Conservation (phyloP, 2,329 filamentous ascomycete genomes). For the Chrysosporium keratinophilum region DNA sequence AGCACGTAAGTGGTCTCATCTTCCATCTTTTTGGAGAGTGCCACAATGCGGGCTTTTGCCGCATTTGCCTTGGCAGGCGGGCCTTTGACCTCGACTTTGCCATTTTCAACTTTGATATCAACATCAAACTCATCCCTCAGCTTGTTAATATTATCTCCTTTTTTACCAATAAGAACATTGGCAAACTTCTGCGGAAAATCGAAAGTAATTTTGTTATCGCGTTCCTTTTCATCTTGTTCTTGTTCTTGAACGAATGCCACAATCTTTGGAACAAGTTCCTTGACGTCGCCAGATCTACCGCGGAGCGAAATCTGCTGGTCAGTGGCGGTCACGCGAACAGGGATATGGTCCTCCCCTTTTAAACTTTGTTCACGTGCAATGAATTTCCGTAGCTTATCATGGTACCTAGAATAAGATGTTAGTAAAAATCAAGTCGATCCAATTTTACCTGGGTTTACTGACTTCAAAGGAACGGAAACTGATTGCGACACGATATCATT, state of each 20-base stretch:
- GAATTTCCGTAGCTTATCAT: slow-evolving; percentile 53
- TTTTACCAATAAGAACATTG: slow-evolving; percentile 65
- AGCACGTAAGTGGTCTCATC: slow-evolving; percentile 81
- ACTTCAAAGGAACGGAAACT: slow-evolving; percentile 46
- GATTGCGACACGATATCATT: slow-evolving; percentile 45
- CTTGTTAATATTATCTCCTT: slow-evolving; percentile 59
- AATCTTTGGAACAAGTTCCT: slow-evolving; percentile 62
- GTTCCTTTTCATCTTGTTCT: slow-evolving; percentile 85
- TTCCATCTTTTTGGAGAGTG: slow-evolving; percentile 69
- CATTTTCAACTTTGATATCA: slow-evolving; percentile 80
- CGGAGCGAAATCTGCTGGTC: slow-evolving; percentile 56
- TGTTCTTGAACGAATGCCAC: slow-evolving; percentile 73
- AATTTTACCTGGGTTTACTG: slow-evolving; percentile 13
- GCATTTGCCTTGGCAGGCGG: slow-evolving; percentile 88
- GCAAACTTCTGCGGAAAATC: slow-evolving; percentile 93
- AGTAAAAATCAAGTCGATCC: not conserved
- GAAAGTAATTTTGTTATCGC: slow-evolving; percentile 73
- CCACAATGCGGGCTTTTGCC: slow-evolving; percentile 70
- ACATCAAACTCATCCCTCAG: slow-evolving; percentile 60
- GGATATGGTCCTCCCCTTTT: slow-evolving; percentile 42
- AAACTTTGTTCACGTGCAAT: slow-evolving; percentile 47
- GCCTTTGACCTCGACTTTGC: slow-evolving; percentile 90
- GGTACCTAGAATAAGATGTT: slow-evolving; percentile 36
- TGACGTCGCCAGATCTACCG: slow-evolving; percentile 63
- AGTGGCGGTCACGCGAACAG: slow-evolving; percentile 46